Evolutionary conservation across 495 filamentous ascomycete genomes (phyloP), one percentile per base, ranked within the genome.

Genomic region (Neurospora sp.): DNA sequence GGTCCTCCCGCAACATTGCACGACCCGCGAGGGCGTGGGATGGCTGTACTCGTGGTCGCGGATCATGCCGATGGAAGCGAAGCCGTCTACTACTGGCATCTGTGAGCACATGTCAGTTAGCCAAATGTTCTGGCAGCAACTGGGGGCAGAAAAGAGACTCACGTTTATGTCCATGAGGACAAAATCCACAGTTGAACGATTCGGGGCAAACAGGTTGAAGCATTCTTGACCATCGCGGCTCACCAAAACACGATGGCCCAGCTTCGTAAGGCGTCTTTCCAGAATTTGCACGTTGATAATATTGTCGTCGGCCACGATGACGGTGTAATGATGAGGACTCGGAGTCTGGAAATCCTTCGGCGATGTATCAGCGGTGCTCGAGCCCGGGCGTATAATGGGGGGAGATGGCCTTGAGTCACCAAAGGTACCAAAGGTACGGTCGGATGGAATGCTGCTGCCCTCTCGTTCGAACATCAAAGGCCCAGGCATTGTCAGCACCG

Each of bases 241-340:
- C n/a, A 93, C 77, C 20, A 84, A 74, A 0, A 93, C 89, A 18
- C 84, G 81, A 76, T 96, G 91, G 0, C 92, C 91, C 35, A 89
- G 76, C 78, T 92, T 94, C 46, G 89, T 88, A 2, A 96, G 80
- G 7, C 93, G 83, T 76, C 94, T 94, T 74, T 90, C 84, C 6
- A 96, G 82, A 74, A 96, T 94, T 73, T 88, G 91, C 74, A 89
- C 91, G 72, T 96, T 96, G 73, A 95, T 85, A 0, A 91, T 91
- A 75, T 96, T 93, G 77, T 96, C 93, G 79, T 96, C 93, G 2
- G 92, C 93, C 7, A 96, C 89, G 12, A 95, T 82, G 4, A 94
- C 86, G 9, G 83, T 85, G 70, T 93, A 84, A 16, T 85, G 78
- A 11, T 82, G 73, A n/a, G 78, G 74, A 4, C 69, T 46, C 41